Conservation (phyloP, 1,284 basidiomycete genomes). For the Leucoagaricus sp. region DNA sequence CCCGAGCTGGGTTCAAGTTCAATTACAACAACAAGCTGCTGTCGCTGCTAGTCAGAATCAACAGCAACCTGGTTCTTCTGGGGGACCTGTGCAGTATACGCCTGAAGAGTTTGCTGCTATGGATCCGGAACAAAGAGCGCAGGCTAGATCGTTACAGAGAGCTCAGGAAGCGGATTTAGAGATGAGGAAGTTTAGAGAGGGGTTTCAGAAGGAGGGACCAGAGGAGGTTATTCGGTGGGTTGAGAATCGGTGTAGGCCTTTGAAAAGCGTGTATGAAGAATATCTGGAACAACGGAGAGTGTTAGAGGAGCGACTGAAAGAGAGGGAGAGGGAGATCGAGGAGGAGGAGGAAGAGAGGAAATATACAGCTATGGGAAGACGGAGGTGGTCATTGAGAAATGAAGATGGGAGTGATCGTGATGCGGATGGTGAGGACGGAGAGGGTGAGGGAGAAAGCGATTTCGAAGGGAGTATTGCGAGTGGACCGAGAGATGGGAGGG, state of each 20-base stretch:
- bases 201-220: constrained; percentile 7
- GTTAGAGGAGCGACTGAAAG: constrained; percentile 8
- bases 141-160: constrained; percentile 8
- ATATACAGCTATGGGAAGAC: constrained; percentile 8
- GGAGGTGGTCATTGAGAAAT: constrained; percentile 12
- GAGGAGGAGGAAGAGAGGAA: constrained; percentile 13
- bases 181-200: constrained; percentile 9
- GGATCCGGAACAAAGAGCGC: neutral
- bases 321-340: constrained; percentile 8
- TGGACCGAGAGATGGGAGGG: constrained; percentile 6
- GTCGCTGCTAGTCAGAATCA: neutral
- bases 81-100: constrained; percentile 2
- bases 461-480: too few species aligned
- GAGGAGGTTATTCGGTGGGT: constrained; percentile 14
- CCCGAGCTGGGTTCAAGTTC: constrained; percentile 15
- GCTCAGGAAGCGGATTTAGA: constrained; percentile 13
- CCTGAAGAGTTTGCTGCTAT: constrained; percentile 11
- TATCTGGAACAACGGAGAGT: constrained; percentile 12
- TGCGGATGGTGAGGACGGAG: too few species aligned
- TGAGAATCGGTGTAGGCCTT: constrained; percentile 10
- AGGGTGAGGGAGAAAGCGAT: too few species aligned
- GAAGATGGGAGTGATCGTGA: too few species aligned
- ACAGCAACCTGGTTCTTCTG: too few species aligned
- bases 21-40: constrained; percentile 11
- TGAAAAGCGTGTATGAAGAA: constrained; percentile 12